Base-by-base conservation (phyloP, 164 flowering plant species). In the Nelumbo lutea region DNA sequence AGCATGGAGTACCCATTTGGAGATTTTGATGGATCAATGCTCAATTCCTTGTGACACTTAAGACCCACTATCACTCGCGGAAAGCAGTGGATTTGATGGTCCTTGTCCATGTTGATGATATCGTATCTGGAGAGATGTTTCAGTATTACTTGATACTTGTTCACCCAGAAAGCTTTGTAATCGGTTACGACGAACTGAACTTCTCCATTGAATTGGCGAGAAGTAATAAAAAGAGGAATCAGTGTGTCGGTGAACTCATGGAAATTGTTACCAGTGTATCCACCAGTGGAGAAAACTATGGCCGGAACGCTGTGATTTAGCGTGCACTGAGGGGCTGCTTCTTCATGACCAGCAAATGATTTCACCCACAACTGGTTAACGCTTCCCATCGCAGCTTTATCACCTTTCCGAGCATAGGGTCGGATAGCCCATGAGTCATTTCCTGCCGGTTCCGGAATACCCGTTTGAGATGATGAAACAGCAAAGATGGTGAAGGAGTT, bases 261-360 rank as follows among this genome's bases (percentile, higher is more conserved):
- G 72, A 90, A 93, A 44, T 84, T 77, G 80, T 90, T 93, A 1
- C 96, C 89, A 0, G 83, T 27, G 56, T 83, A 93, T 9, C 98
- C 98, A 27, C 85, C 88, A 0, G 45, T n/a, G 3, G 96, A 89
- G 72, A 93, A 89, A 5, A 93, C 62, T 13, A 93, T 40, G 42
- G 86, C 90, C 0, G 96, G 94, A 67, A 75, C 72, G 3, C 46
- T 74, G 66, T 88, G 93, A 39, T 53, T 79, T 45, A 61, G 2
- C 4, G 76, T 78, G 79, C 95, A 89, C 2, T 38, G 10, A 9
- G 90, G 92, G 52, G 74, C 64, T 51, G 74, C 64, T 51, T 59
- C 52, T 8, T 72, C 67, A 41, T 27, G 41, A 62, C 62, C 53
- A 0, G 2, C n/a, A 1, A 55, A 59, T 10, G 67, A n/a, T 70